A percentile compares a stretch with the other conserved stretches of the same genome.
Conservation (phyloP, 169 alveolate genomes). For the Cardiosporidium cionae region DNA sequence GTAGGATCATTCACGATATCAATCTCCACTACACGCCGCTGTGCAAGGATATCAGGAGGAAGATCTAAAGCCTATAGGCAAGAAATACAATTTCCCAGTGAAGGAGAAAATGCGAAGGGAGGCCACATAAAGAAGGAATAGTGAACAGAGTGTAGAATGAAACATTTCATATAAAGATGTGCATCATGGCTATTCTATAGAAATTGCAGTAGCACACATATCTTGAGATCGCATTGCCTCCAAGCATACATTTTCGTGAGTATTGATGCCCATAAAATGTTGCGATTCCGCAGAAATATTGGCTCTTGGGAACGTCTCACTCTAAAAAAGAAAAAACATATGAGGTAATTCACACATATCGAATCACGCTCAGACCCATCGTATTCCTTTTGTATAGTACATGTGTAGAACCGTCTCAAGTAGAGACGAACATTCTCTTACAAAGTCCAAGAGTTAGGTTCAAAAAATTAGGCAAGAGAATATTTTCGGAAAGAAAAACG, state of each 20-base stretch:
- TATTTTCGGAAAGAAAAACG: too few relatives aligned
- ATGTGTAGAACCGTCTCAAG: not conserved
- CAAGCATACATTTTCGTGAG: constrained; percentile 33
- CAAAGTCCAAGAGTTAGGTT: too few relatives aligned
- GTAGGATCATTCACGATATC: constrained; percentile 44
- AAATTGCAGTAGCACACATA: constrained; percentile 8
- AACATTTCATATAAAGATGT: not conserved
- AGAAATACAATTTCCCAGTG: not conserved
- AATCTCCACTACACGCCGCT: constrained; percentile 24
- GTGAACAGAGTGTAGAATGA: not conserved
- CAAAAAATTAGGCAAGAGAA: too few relatives aligned
- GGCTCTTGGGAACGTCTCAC: constrained; percentile 19
- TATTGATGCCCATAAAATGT: constrained; percentile 32
- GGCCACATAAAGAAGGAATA: not conserved
- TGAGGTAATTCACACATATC: not conserved
- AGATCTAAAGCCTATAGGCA: constrained; percentile 20
- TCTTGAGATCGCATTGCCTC: constrained; percentile 10
- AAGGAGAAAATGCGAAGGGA: not conserved
- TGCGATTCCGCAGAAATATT: constrained; percentile 7
- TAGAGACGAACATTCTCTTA: too few relatives aligned
- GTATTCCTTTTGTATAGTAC: not conserved
- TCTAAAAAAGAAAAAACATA: not conserved
- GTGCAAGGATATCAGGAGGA: constrained; percentile 19
- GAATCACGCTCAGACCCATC: not conserved
- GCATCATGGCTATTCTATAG: not conserved